Base-by-base conservation (phyloP, 2,329 filamentous ascomycete genomes). In the Neofusicoccum umdonicola region DNA sequence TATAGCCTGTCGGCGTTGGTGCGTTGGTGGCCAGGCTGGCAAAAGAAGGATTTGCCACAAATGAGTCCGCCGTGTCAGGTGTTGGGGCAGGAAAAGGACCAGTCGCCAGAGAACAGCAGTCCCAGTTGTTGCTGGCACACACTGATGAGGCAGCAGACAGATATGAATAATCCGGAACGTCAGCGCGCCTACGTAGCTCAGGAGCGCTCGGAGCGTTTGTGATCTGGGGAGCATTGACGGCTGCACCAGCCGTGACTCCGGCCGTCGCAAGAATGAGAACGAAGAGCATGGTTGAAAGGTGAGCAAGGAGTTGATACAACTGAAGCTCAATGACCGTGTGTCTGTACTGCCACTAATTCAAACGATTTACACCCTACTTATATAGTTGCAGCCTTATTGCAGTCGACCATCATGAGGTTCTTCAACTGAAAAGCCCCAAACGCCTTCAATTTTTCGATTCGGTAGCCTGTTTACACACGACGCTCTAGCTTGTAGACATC, bases 1-100 rank as follows among this genome's bases (percentile, higher is more conserved):
- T 63, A n/a, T 66, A 67, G 52, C 63, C 65, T 17, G 65, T 22
- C n/a, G 66, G 66, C 2, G 42, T 45, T 1, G 48, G 35, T 19
- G 63, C 58, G 6, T 19, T 37, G 17, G n/a, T 11, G 45, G 60
- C 45, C 15, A 52, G 37, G 35, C 34, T 50, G 1, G 60, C 13
- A 19, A 48, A 62, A 3, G 37, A 31, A 0, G 31, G 7, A 9
- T 41, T 34, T 3, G 45, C 47, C 2, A 51, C 22, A 35, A 62
- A 62, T 0, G 60, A 17, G n/a, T 12, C 12, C 34, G 58, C 42
- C 1, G 58, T 50, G n/a, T 62, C 58, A 5, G 44, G 41, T 1
- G 34, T 50, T n/a, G 58, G 42, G 19, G 12, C 58, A 15, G 44
- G 44, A 6, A 47, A 4, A 3, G 54, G 19, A 11, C 44, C 44